These are phyloP conservation scores for Tricladium varicosporioides DNA, from an alignment of 2,329 filamentous ascomycete genomes.

Conservation along the genomic window DNA sequence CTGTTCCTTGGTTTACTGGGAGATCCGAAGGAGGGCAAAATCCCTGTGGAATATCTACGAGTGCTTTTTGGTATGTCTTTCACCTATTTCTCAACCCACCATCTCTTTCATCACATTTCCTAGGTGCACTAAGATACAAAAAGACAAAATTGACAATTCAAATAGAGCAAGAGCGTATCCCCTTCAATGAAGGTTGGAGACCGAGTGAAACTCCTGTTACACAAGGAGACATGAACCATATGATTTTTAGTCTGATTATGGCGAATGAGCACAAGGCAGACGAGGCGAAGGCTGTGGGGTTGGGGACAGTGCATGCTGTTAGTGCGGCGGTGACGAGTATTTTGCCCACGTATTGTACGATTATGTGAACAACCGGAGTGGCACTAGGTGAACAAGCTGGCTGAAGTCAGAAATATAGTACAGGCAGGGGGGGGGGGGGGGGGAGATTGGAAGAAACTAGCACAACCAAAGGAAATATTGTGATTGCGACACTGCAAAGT, in stretches of 20 bases:
- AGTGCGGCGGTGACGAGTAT: conserved; percentile 13
- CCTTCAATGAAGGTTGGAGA: conserved; percentile 21
- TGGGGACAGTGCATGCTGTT: conserved; percentile 19
- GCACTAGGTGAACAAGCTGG: too few relatives aligned
- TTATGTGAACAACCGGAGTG: too few relatives aligned
- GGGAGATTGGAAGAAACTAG: too few relatives aligned
- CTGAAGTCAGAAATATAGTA: too few relatives aligned
- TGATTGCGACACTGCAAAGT: too few relatives aligned
- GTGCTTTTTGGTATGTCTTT: conserved; percentile 15
- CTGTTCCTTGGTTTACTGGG: conserved; percentile 17
- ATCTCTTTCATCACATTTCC: background rate
- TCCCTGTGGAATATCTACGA: conserved; percentile 17
- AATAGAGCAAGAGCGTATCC: conserved; percentile 17
- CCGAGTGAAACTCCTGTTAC: conserved; percentile 12
- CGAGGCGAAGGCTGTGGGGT: conserved; percentile 17
- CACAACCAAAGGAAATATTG: too few relatives aligned
- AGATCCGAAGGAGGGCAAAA: conserved; percentile 16
- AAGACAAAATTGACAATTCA: conserved; percentile 3
- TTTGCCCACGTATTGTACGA: conserved; percentile 13
- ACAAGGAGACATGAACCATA: conserved; percentile 19
- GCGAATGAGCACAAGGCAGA: conserved; percentile 19
- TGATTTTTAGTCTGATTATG: conserved; percentile 19
- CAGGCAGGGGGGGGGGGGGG: too few relatives aligned
- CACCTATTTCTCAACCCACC: background rate
- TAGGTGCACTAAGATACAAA: background rate